A percentile compares a stretch with the other conserved stretches of the same genome.
Evolutionary conservation across 805 yeast genomes (phyloP).

Genomic region (Candida stauntonica): DNA sequence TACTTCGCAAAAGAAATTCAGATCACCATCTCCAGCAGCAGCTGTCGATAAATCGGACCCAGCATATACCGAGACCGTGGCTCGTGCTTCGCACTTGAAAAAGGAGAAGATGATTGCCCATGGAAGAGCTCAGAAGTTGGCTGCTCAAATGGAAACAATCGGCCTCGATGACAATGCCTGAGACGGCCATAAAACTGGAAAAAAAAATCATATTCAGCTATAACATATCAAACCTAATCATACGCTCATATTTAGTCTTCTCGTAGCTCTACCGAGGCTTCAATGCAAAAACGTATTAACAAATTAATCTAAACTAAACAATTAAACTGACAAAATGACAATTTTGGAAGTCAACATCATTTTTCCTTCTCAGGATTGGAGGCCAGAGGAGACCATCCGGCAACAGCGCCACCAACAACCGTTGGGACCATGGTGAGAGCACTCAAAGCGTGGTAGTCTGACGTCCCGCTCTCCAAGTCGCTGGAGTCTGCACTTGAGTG

Average conservation of each 20-base stretch:
- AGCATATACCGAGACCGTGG: conserved; percentile 8
- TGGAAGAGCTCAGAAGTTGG: conserved; percentile 21
- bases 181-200: too few species aligned
- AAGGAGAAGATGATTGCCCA: conserved; percentile 23
- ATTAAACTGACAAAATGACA: neutral
- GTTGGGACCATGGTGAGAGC: conserved; percentile 51
- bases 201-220: too few species aligned
- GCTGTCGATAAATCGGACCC: conserved; percentile 13
- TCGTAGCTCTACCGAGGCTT: too few species aligned
- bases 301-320: neutral
- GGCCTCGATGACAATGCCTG: conserved; percentile 16
- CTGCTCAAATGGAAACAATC: conserved; percentile 18
- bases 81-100: conserved; percentile 14
- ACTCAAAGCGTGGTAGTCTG: conserved; percentile 30
- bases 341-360: neutral
- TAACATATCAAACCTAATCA: too few species aligned
- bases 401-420: conserved; percentile 54
- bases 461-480: conserved; percentile 12
- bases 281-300: too few species aligned
- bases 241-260: too few species aligned
- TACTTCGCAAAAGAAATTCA: conserved; percentile 13
- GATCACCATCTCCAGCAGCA: conserved; percentile 9
- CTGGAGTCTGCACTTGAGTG: conserved; percentile 3
- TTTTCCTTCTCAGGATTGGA: conserved; percentile 4
- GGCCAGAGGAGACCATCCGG: conserved; percentile 41